These are phyloP conservation scores for Letharia columbiana DNA, from an alignment of 495 filamentous ascomycete genomes.

Conservation along the genomic window DNA sequence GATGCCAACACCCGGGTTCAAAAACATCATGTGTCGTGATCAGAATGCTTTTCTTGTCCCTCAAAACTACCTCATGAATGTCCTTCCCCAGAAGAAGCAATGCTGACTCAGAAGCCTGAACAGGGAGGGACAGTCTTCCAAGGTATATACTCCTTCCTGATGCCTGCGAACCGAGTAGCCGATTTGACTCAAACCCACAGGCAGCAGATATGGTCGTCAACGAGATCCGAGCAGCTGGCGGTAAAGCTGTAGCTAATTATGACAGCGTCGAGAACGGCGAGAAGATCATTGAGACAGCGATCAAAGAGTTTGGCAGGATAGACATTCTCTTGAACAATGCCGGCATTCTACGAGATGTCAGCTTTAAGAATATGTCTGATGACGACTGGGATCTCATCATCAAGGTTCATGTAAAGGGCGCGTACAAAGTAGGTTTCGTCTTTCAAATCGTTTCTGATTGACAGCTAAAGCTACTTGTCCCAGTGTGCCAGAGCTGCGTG, in stretches of 20 bases:
- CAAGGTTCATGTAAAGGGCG: conserved; percentile 86
- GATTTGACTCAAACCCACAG: conserved; percentile 35
- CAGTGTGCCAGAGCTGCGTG: conserved; percentile 89
- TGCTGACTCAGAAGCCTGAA: neutral
- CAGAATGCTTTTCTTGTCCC: neutral
- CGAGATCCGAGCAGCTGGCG: conserved; percentile 84
- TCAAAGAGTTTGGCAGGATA: conserved; percentile 83
- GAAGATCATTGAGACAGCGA: conserved; percentile 90
- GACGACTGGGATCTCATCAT: conserved; percentile 93
- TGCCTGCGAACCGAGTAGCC: neutral
- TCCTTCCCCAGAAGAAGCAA: neutral
- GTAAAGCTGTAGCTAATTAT: conserved; percentile 97
- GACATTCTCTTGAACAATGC: conserved; percentile 97
- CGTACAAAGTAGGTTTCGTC: conserved; percentile 64
- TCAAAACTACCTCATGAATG: neutral
- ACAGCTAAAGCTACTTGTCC: neutral
- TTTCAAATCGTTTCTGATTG: conserved; percentile 8
- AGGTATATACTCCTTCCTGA: conserved; percentile 41
- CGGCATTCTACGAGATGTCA: conserved; percentile 90
- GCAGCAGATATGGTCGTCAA: conserved; percentile 93
- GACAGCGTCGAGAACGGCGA: conserved; percentile 94
- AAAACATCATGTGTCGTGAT: neutral
- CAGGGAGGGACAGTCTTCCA: conserved; percentile 70
- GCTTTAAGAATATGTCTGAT: conserved; percentile 99
- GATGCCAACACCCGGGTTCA: neutral